Evolutionary conservation across 768 basidiomycete genomes (phyloP).

Genomic region (Termitomyces sp.): DNA sequence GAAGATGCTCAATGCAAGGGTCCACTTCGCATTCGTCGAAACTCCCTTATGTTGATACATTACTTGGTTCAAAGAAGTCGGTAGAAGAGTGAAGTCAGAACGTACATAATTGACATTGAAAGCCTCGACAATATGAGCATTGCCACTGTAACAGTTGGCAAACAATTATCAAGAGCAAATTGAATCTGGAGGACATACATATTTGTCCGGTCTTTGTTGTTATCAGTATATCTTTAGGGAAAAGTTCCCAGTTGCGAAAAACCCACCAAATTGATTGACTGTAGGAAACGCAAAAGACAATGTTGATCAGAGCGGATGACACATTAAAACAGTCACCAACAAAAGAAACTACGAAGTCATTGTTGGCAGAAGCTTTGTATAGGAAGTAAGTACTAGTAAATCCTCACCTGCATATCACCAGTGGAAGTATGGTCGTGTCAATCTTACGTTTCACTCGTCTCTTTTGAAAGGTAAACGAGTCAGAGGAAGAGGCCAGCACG

Average conservation of each 20-base stretch:
- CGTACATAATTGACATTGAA: constrained; percentile 51
- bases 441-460: constrained; percentile 42
- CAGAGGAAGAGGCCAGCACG: too few relatives aligned
- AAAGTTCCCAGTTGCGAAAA: background rate
- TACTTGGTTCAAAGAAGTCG: background rate
- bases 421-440: constrained; percentile 41
- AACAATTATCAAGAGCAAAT: background rate
- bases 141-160: constrained; percentile 33
- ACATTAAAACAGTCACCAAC: constrained; percentile 24
- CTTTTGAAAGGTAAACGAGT: constrained; percentile 15
- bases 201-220: constrained; percentile 44
- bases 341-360: constrained; percentile 33
- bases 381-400: constrained; percentile 3
- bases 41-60: constrained; percentile 41
- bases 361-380: background rate
- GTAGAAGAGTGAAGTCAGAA: background rate
- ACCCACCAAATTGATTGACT: constrained; percentile 45
- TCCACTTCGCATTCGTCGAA: constrained; percentile 49
- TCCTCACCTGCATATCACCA: constrained; percentile 44
- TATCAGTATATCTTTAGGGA: background rate
- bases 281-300: constrained; percentile 10
- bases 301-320: constrained; percentile 5
- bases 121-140: constrained; percentile 44
- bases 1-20: constrained; percentile 50
- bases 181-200: constrained; percentile 29